Evolutionary conservation across 1,139 yeast genomes (phyloP), one percentile per base, ranked within the genome.

Genomic region (Komagataea norvegica): DNA sequence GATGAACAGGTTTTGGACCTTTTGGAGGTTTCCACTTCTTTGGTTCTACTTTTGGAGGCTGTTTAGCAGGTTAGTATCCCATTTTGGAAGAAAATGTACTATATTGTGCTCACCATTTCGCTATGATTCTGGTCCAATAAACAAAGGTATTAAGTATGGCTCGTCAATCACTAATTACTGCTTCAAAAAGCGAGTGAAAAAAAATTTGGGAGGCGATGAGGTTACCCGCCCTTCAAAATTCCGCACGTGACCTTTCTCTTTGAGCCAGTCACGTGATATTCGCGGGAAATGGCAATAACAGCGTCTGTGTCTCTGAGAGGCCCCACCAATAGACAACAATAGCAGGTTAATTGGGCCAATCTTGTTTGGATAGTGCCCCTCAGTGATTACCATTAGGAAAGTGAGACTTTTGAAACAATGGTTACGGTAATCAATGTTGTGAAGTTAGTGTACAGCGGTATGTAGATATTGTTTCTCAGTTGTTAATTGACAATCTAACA

Each of bases 1-100:
- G 85, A 8, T 73, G 88, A 32, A 84, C 78, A 17, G 95, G 91
- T 58, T 87, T 87, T 15, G 97, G 96, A 15, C 96, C 96, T 63
- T 82, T 81, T 46, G 95, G 95, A 4, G 83, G 78, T 65, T 70
- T 73, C 76, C 77, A 73, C 49, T 72, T 73, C 60, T 69, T 70
- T 34, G 72, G 66, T 34, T 60, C 62, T 26, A 62, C 61, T 43
- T 67, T 65, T 46, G 70, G 72, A 24, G 74, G 73, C 77, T 49
- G 22, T 3, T n/a, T 8, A 9, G 13, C 19, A n/a, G 1, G 32
- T 26, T 31, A 30, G 32, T 31, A 19, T n/a, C 11, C 17, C 14
- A n/a, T 9, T 18, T 5, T 14, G 8, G 15, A 10, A 21, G 6
- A 22, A 17, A 15, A 8, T 30, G 15, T 19, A 32, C 14, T 32